Percentiles rank a stretch among this genome's conserved stretches.
Conservation (phyloP, 2,329 filamentous ascomycete genomes). For the Talaromyces sp. region DNA sequence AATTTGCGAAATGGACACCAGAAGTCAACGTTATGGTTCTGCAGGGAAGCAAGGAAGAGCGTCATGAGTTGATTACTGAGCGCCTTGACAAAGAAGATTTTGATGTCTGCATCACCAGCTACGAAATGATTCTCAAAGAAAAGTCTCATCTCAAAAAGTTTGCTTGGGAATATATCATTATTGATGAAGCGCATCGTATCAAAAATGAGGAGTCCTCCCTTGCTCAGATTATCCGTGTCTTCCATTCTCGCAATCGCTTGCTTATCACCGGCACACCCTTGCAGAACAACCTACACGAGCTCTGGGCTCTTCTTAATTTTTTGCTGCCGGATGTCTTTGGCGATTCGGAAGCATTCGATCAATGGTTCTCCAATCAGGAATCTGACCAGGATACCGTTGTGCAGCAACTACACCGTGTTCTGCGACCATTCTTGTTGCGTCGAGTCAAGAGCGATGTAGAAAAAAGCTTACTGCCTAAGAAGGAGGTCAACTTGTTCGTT, state of each 20-base stretch:
- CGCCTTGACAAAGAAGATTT: constrained; percentile 92
- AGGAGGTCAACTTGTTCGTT: constrained; percentile 93
- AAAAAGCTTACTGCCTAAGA: constrained; percentile 95
- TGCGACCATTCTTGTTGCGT: constrained; percentile 88
- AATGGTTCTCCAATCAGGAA: constrained; percentile 92
- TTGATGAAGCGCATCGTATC: constrained; percentile 96
- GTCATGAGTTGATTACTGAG: constrained; percentile 80
- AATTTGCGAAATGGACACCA: constrained; percentile 90
- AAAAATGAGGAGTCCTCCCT: constrained; percentile 98
- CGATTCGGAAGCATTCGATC: constrained; percentile 92
- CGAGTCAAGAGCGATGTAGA: constrained; percentile 97
- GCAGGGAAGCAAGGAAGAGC: constrained; percentile 92
- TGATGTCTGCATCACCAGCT: constrained; percentile 96
- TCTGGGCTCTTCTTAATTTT: constrained; percentile 97
- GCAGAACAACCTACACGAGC: constrained; percentile 95
- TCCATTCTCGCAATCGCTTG: constrained; percentile 90
- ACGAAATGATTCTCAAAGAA: constrained; percentile 97
- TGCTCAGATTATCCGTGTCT: constrained; percentile 91
- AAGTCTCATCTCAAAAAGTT: constrained; percentile 95
- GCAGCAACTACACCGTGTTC: constrained; percentile 87
- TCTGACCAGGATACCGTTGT: constrained; percentile 93
- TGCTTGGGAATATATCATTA: constrained; percentile 99
- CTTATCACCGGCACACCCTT: constrained; percentile 95
- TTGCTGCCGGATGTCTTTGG: constrained; percentile 97
- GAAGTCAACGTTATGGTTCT: constrained; percentile 92